A percentile compares a stretch with the other conserved stretches of the same genome.
Conservation (phyloP, 306 rosid genomes). For the Citrullus colocynthis region DNA sequence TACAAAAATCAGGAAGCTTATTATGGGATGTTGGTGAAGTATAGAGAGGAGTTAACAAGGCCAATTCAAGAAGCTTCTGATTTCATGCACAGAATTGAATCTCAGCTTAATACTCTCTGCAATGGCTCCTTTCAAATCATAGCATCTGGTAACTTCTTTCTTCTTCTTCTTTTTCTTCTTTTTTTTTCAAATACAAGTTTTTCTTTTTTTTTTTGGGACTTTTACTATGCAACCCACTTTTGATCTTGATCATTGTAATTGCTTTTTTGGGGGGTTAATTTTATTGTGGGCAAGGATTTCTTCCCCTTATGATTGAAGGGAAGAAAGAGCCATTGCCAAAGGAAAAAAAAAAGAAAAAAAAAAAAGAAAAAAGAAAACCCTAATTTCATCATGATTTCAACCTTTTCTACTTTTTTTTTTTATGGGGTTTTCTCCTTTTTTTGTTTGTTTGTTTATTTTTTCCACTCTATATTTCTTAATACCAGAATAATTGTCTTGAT, state of each 20-base stretch:
- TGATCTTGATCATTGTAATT: background rate
- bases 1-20: slow-evolving; percentile 46
- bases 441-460: background rate
- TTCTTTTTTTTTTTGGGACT: no score
- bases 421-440: background rate
- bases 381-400: background rate
- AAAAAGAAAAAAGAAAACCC: background rate
- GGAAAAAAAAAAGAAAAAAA: background rate
- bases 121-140: slow-evolving; percentile 55
- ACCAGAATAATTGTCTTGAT: background rate
- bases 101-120: slow-evolving; percentile 69
- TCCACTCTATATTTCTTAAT: background rate
- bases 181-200: no score
- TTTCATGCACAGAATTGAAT: slow-evolving; percentile 72
- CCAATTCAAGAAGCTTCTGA: slow-evolving; percentile 96
- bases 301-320: background rate
- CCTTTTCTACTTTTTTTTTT: background rate
- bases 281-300: background rate
- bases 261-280: background rate
- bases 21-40: slow-evolving; percentile 83
- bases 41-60: slow-evolving; percentile 78
- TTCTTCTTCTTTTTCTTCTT: background rate
- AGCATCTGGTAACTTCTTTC: slow-evolving; percentile 30
- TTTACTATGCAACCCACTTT: background rate
- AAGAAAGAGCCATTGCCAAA: background rate